These are phyloP conservation scores for Knoxia roxburghii DNA, from an alignment of 257 asterid species.

Conservation along the genomic window DNA sequence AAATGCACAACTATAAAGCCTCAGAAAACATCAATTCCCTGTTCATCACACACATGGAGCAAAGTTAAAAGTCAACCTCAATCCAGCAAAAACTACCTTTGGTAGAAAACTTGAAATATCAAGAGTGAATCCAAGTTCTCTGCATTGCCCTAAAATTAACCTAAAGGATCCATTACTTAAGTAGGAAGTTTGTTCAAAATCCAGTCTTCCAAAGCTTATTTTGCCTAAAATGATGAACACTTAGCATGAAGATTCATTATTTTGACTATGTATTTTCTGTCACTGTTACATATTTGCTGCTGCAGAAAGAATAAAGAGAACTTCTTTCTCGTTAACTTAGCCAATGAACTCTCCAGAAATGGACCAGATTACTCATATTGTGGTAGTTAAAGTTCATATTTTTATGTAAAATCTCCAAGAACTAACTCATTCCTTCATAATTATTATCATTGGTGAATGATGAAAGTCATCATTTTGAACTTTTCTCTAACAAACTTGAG, in stretches of 20 bases:
- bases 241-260: slow-evolving; percentile 1
- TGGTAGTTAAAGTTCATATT: background rate
- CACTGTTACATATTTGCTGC: background rate
- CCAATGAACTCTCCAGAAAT: background rate
- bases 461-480: slow-evolving; percentile 1
- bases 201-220: too few relatives aligned
- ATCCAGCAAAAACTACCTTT: too few relatives aligned
- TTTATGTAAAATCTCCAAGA: background rate
- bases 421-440: too few relatives aligned
- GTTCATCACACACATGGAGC: background rate
- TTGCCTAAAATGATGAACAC: slow-evolving; percentile 3
- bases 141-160: background rate
- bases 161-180: too few relatives aligned
- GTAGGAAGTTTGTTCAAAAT: too few relatives aligned
- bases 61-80: background rate
- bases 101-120: background rate
- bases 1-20: background rate
- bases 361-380: background rate
- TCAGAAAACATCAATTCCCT: background rate
- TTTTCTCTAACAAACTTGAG: background rate
- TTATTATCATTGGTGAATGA: background rate
- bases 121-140: background rate
- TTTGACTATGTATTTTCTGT: background rate
- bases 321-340: background rate
- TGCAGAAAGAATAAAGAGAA: background rate